Percentiles rank a stretch among this genome's conserved stretches.
These are phyloP conservation scores for Scheffersomyces stipitis DNA, from an alignment of 805 yeast genomes.

Conservation along the genomic window DNA sequence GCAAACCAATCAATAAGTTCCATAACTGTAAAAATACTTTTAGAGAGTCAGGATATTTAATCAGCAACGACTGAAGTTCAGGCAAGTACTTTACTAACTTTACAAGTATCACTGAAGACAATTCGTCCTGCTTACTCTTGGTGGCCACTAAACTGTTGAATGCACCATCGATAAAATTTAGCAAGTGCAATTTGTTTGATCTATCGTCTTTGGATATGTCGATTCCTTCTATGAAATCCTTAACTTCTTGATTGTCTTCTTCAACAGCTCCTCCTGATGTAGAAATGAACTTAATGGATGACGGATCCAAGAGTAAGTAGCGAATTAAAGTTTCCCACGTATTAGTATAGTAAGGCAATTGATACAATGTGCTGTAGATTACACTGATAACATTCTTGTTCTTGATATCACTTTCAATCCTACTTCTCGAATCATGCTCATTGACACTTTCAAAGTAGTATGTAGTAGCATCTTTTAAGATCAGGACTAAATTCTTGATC, in stretches of 20 bases:
- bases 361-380: slow-evolving; percentile 33
- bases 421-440: slow-evolving; percentile 8
- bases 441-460: slow-evolving; percentile 9
- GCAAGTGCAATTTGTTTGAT: slow-evolving; percentile 20
- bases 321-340: slow-evolving; percentile 40
- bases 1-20: slow-evolving; percentile 19
- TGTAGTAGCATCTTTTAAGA: slow-evolving; percentile 10
- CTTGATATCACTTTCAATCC: slow-evolving; percentile 2
- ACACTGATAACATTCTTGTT: slow-evolving; percentile 11
- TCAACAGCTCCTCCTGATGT: slow-evolving; percentile 7
- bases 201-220: slow-evolving; percentile 19
- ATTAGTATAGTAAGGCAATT: slow-evolving; percentile 28
- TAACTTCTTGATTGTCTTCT: slow-evolving; percentile 20
- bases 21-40: slow-evolving; percentile 25
- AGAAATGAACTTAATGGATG: slow-evolving; percentile 27
- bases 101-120: slow-evolving; percentile 16
- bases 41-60: slow-evolving; percentile 15
- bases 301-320: slow-evolving; percentile 45
- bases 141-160: slow-evolving; percentile 26
- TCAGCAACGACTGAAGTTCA: slow-evolving; percentile 20
- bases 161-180: slow-evolving; percentile 44
- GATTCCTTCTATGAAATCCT: slow-evolving; percentile 29
- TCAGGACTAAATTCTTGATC: slow-evolving; percentile 16
- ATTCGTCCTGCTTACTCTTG: slow-evolving; percentile 16
- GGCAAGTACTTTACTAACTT: slow-evolving; percentile 24